Conservation (phyloP, 768 basidiomycete genomes). For the Suillus placidus region DNA sequence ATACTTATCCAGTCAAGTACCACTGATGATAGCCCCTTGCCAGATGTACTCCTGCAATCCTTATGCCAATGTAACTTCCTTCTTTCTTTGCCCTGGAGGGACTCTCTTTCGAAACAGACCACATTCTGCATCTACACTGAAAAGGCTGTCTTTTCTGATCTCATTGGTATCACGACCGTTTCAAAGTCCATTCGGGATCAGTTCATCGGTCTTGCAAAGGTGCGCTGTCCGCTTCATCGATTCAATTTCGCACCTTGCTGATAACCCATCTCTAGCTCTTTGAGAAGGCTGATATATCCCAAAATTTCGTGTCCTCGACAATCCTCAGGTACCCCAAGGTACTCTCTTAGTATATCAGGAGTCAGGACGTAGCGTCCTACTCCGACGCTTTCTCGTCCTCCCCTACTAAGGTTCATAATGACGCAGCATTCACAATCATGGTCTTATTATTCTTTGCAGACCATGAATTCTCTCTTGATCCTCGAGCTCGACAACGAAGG, state of each 20-base stretch:
- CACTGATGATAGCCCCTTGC: background rate
- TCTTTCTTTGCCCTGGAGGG: too few species aligned
- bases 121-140: slow-evolving; percentile 46
- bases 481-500: background rate
- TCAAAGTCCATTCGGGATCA: slow-evolving; percentile 43
- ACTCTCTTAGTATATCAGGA: background rate
- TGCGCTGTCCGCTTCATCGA: slow-evolving; percentile 16
- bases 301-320: background rate
- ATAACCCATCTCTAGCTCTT: background rate
- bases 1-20: slow-evolving; percentile 6
- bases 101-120: slow-evolving; percentile 25
- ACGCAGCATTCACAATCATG: background rate
- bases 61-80: slow-evolving; percentile 10
- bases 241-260: background rate
- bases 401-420: background rate
- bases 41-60: slow-evolving; percentile 45
- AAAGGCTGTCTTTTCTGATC: slow-evolving; percentile 49
- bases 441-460: background rate
- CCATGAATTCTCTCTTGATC: background rate
- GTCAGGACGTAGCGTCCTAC: background rate
- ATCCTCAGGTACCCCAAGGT: background rate
- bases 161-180: slow-evolving; percentile 47
- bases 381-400: background rate
- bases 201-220: slow-evolving; percentile 49
- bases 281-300: background rate